Evolutionary conservation across 345 rosid genomes (phyloP), one percentile per base, ranked within the genome.

Genomic region (Gossypium stocksii): DNA sequence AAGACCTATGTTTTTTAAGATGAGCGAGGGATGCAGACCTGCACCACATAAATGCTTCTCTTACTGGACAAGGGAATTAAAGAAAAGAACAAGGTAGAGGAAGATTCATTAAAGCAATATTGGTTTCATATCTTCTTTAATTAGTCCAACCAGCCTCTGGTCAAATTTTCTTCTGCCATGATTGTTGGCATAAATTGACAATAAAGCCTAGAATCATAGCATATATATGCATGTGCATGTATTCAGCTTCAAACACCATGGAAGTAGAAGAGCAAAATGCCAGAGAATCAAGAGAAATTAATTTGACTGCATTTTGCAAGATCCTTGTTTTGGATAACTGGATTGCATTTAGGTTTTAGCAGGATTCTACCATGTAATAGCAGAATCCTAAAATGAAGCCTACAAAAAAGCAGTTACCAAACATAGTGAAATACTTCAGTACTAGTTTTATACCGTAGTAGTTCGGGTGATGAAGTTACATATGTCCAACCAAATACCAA

Each of bases 11-110:
- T 19, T 74, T 62, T 62, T 80, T 72, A 80, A 61, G 70, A 56
- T 43, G 77, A 71, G 72, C 41, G 73, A 63, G 76, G 16, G 61
- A 25, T 68, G 46, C 44, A 16, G 49, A 45, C 44, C 82, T 80
- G 74, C 70, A 69, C 9, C 20, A 52, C 49, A 67, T 83, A 41
- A 82, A 77, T 83, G 83, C 78, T 41, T 66, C 66, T 53, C 78
- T 67, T 53, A 27, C 68, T 45, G 52, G 3, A 15, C 51, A 45
- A 73, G 69, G 70, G 9, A 71, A n/a, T n/a, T 61, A 29, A 29
- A 9, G 22, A 57, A 3, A 23, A 58, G 2, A 58, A 9, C 3
- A 23, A 58, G 63, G n/a, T 52, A 52, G 22, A 20, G 61, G 14
- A 53, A 54, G 10, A 56, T 9, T n/a, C 2, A 57, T 57, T 22